Percentiles rank a stretch among this genome's conserved stretches.
Evolutionary conservation across 2,329 filamentous ascomycete genomes (phyloP).

Genomic region (Colletotrichum plurivorum): DNA sequence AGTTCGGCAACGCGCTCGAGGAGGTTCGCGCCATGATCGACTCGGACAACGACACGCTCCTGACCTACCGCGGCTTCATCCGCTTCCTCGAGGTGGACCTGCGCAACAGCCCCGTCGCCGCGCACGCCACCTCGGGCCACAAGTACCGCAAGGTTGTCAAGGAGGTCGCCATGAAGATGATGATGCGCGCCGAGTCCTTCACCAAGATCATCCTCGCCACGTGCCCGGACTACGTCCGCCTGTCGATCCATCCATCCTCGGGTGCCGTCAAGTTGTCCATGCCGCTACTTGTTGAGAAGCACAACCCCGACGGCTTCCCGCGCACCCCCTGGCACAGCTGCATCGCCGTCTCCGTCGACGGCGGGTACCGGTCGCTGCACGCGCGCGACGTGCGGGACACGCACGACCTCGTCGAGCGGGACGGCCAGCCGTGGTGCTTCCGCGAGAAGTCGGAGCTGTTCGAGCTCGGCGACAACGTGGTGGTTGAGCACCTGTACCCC

Average conservation of each 20-base stretch:
- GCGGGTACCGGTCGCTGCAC: slow-evolving; percentile 43
- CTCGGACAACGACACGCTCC: slow-evolving; percentile 41
- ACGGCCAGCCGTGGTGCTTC: slow-evolving; percentile 52
- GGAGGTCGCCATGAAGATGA: slow-evolving; percentile 41
- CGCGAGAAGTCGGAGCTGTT: slow-evolving; percentile 52
- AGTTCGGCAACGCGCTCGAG: slow-evolving; percentile 33
- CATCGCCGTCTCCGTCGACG: slow-evolving; percentile 50
- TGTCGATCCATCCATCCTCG: slow-evolving; percentile 42
- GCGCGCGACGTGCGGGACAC: slow-evolving; percentile 43
- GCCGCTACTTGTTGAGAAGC: slow-evolving; percentile 43
- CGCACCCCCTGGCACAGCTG: slow-evolving; percentile 52
- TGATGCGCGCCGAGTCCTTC: slow-evolving; percentile 40
- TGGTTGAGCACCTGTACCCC: slow-evolving; percentile 42
- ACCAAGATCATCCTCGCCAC: slow-evolving; percentile 40
- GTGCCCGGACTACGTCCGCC: slow-evolving; percentile 40
- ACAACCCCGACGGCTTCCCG: slow-evolving; percentile 42
- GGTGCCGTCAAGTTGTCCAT: slow-evolving; percentile 42
- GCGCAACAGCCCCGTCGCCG: slow-evolving; percentile 34
- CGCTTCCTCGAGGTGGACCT: slow-evolving; percentile 40
- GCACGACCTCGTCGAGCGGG: slow-evolving; percentile 50
- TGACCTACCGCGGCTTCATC: slow-evolving; percentile 43
- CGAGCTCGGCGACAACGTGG: slow-evolving; percentile 38
- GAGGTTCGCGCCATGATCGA: slow-evolving; percentile 40
- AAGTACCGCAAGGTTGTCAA: slow-evolving; percentile 42
- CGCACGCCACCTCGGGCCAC: slow-evolving; percentile 33